Base-by-base conservation (phyloP, 2,329 filamentous ascomycete species). In the Zymoseptoria pseudotritici region DNA sequence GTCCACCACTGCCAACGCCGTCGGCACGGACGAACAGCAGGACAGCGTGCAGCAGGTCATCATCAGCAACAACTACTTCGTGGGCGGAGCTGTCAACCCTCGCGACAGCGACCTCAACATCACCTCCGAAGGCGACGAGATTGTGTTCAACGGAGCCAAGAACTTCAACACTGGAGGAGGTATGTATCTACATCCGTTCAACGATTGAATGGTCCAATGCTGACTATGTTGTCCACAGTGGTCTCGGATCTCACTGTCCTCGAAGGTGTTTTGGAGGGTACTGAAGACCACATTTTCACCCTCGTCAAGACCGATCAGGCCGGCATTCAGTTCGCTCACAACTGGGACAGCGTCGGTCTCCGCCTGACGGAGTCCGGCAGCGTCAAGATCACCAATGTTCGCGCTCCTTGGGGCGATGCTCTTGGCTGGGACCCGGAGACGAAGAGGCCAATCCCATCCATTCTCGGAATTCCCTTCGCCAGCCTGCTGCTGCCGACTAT, bases 101-200 rank as follows among this genome's bases (percentile, higher is more conserved):
- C 80, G 85, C 3, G 84, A 88, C 67, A 83, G 75, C 49, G 84
- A 87, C 65, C 72, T 86, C 8, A 80, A 77, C 29, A 84, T 86
- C 61, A 82, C 76, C 0, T 71, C 76, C 1, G 77, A 83, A 0
- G 83, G 81, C 1, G 80, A 84, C 3, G 73, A 79, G 2, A 70
- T 87, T 13, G 69, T 85, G 2, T 87, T 86, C 71, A 82, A 82
- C 60, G 84, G 85, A 1, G 79, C 78, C 71, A 88, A 88, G 71
- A 78, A 82, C 72, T 88, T 88, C 76, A 88, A 85, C 67, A 88
- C 85, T 0, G 86, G 86, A 0, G 85, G 85, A 24, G 84, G 86
- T 0, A 19, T 53, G 36, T 46, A 46, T 5, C 9, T 5, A 5
- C 10, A 17, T 13, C 13, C 13, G 13, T 17, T 46, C 7, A n/a